Evolutionary conservation across 768 basidiomycete species (phyloP).

Genomic region (Auricularia sp.): DNA sequence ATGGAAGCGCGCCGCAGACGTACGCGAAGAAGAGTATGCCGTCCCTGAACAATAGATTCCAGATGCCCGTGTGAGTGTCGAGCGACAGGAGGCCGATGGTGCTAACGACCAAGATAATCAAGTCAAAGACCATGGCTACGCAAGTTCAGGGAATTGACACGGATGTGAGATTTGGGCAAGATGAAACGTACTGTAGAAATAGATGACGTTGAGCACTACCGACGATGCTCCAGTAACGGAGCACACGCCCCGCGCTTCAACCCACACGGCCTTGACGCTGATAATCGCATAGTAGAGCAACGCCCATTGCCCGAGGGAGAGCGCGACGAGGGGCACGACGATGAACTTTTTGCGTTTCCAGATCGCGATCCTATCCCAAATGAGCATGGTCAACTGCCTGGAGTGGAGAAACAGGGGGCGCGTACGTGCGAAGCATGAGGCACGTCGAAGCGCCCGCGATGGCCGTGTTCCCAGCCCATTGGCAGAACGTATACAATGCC

Average conservation of each 20-base stretch:
- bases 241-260: background rate
- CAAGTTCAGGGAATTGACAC: conserved; percentile 3
- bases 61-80: conserved; percentile 10
- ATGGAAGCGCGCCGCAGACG: conserved; percentile 7
- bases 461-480: conserved; percentile 59
- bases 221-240: background rate
- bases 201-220: conserved; percentile 12
- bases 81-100: conserved; percentile 9
- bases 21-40: conserved; percentile 14
- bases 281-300: conserved; percentile 4
- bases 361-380: conserved; percentile 1
- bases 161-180: background rate
- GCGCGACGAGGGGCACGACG: conserved; percentile 4
- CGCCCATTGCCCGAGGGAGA: conserved; percentile 6
- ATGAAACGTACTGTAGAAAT: conserved; percentile 13
- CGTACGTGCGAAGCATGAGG: conserved; percentile 62
- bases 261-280: conserved; percentile 6
- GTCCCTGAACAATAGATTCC: conserved; percentile 12
- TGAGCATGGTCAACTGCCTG: background rate
- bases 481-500: conserved; percentile 50
- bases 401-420: background rate
- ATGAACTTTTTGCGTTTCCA: conserved; percentile 3
- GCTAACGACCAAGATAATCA: conserved; percentile 11
- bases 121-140: conserved; percentile 13
- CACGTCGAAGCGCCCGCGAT: conserved; percentile 57